Percentiles rank a stretch among this genome's conserved stretches.
phyloP scores from a whole-genome alignment of 331 rosid species.

The Acacia concinna region DNA sequence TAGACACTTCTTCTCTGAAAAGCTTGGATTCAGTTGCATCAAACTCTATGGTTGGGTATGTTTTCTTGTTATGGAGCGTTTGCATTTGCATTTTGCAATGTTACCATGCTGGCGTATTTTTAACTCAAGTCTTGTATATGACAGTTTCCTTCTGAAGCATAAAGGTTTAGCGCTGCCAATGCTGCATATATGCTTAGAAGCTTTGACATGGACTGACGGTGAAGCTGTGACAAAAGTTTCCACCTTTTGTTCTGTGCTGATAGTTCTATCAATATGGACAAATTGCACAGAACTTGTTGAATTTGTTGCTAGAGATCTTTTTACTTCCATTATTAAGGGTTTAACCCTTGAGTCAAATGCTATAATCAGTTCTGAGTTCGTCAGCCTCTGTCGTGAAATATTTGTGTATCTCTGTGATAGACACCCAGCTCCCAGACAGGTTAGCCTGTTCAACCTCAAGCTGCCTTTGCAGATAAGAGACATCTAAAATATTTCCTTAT shows the following conservation, averaged over 20 bases:
- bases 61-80: slow-evolving; percentile 26
- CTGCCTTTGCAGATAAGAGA: slow-evolving; percentile 15
- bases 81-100: slow-evolving; percentile 26
- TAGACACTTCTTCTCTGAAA: slow-evolving; percentile 63
- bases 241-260: slow-evolving; percentile 64
- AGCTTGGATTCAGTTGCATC: slow-evolving; percentile 67
- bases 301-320: slow-evolving; percentile 82
- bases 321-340: slow-evolving; percentile 80
- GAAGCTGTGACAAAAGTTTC: slow-evolving; percentile 85
- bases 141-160: slow-evolving; percentile 84
- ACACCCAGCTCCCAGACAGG: slow-evolving; percentile 94
- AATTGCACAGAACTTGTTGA: slow-evolving; percentile 63
- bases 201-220: slow-evolving; percentile 87
- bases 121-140: slow-evolving; percentile 16
- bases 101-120: not conserved
- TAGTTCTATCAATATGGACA: slow-evolving; percentile 58
- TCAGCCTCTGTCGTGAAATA: slow-evolving; percentile 89
- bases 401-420: slow-evolving; percentile 77
- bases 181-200: slow-evolving; percentile 69
- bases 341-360: slow-evolving; percentile 93
- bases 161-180: slow-evolving; percentile 74
- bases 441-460: slow-evolving; percentile 39
- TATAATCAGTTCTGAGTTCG: slow-evolving; percentile 81
- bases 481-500: slow-evolving; percentile 13
- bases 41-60: slow-evolving; percentile 92